These are phyloP conservation scores for Dalbergia cochinchinensis DNA, from an alignment of 306 rosid genomes.

Conservation along the genomic window DNA sequence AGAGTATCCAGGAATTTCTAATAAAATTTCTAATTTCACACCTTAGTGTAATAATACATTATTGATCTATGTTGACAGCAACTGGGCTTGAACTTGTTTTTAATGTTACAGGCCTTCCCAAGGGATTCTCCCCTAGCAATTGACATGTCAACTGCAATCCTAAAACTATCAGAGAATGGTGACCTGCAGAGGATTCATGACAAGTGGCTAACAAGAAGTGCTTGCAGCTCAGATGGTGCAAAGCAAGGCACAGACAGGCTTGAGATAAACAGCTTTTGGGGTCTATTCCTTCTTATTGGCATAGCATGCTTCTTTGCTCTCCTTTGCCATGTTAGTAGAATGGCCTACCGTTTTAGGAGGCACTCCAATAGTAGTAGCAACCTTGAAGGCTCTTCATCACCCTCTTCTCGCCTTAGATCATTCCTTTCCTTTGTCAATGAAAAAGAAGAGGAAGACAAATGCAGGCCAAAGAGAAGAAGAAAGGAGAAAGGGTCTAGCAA, in stretches of 20 bases:
- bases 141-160: constrained; percentile 76
- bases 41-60: too few species aligned
- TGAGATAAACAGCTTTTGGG: constrained; percentile 72
- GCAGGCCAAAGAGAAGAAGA: constrained; percentile 50
- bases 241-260: constrained; percentile 67
- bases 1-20: too few species aligned
- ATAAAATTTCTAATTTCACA: too few species aligned
- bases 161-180: constrained; percentile 73
- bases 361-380: constrained; percentile 2
- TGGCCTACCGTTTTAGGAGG: constrained; percentile 60
- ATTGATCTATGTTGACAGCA: not conserved
- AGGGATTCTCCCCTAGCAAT: constrained; percentile 81
- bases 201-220: constrained; percentile 75
- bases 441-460: constrained; percentile 56
- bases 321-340: constrained; percentile 50
- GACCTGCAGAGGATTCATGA: constrained; percentile 82
- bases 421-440: constrained; percentile 73
- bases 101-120: constrained; percentile 64
- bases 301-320: constrained; percentile 70
- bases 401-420: constrained; percentile 56
- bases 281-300: constrained; percentile 68
- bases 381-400: constrained; percentile 24
- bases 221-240: constrained; percentile 71
- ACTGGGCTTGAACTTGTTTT: constrained; percentile 17
- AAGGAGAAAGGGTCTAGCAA: constrained; percentile 49